These are phyloP conservation scores for Cynara cardunculus DNA, from an alignment of 129 eudicot genomes.

Conservation along the genomic window DNA sequence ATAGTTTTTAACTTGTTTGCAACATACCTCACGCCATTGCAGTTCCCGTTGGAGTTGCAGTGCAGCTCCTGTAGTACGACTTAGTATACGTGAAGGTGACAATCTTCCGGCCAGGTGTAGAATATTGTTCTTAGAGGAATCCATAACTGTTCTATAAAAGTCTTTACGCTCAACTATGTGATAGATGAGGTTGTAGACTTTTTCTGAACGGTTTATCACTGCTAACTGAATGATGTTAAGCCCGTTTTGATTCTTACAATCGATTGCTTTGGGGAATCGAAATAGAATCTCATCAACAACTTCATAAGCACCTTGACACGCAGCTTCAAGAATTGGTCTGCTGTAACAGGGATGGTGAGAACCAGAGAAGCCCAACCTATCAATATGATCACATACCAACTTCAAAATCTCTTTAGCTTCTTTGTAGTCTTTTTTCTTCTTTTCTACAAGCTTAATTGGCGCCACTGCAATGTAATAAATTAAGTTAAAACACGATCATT, in stretches of 20 bases:
- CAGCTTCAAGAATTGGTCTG: slow-evolving; percentile 11
- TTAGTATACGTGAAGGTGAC: slow-evolving; percentile 14
- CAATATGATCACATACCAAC: neutral
- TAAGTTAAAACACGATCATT: too few relatives aligned
- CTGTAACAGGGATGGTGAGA: neutral
- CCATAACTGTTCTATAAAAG: neutral
- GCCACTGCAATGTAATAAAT: neutral
- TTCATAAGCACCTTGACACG: slow-evolving; percentile 12
- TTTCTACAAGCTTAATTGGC: neutral
- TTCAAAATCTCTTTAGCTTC: neutral
- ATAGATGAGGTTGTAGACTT: slow-evolving; percentile 7
- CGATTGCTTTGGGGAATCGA: slow-evolving; percentile 2
- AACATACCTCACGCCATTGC: slow-evolving; percentile 22
- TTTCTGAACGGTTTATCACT: slow-evolving; percentile 24
- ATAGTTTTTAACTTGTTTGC: neutral
- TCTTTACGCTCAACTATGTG: neutral
- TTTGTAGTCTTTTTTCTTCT: neutral
- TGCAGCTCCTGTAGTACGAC: slow-evolving; percentile 20
- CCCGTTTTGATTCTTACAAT: neutral
- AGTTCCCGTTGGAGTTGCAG: slow-evolving; percentile 26
- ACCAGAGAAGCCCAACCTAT: neutral
- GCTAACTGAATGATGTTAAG: slow-evolving; percentile 17
- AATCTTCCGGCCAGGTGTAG: slow-evolving; percentile 24
- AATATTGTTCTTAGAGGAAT: slow-evolving; percentile 18
- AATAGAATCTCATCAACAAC: slow-evolving; percentile 19